These are phyloP conservation scores for Picea abies DNA, from an alignment of 83 land plant genomes.

Conservation along the genomic window DNA sequence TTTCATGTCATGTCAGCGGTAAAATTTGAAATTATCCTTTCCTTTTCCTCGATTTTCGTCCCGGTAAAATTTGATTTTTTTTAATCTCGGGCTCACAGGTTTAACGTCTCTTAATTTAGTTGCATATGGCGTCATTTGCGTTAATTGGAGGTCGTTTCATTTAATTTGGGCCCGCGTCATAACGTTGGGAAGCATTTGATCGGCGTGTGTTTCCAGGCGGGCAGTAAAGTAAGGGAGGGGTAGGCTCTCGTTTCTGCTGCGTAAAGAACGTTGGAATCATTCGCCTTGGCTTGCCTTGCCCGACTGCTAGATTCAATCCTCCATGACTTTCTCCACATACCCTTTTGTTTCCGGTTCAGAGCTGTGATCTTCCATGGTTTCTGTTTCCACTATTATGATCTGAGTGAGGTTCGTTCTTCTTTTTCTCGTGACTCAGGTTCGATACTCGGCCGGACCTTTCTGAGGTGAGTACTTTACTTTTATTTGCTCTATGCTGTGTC, in stretches of 20 bases:
- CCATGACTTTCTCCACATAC: no score
- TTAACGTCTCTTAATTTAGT: constrained; percentile 17
- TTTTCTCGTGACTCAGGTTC: no score
- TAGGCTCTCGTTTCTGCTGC: not conserved
- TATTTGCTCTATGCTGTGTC: not conserved
- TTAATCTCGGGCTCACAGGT: not conserved
- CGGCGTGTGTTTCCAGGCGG: constrained; percentile 20
- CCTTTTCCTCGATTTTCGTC: not conserved
- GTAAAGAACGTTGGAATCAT: no score
- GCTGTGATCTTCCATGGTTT: no score
- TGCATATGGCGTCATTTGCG: constrained; percentile 12
- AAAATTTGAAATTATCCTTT: not conserved
- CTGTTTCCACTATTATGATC: no score
- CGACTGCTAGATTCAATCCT: no score
- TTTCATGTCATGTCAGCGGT: not conserved
- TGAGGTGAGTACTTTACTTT: not conserved
- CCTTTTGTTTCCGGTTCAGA: no score
- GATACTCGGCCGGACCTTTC: no score
- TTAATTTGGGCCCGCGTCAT: not conserved
- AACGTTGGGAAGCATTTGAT: constrained; percentile 10
- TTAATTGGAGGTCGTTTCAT: not conserved
- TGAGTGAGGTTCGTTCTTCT: no score
- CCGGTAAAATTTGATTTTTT: not conserved
- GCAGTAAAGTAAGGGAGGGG: not conserved
- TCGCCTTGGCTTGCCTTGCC: no score